Evolutionary conservation across 2,329 filamentous ascomycete genomes (phyloP), one percentile per base, ranked within the genome.

Genomic region (Leptographium wingfieldii): DNA sequence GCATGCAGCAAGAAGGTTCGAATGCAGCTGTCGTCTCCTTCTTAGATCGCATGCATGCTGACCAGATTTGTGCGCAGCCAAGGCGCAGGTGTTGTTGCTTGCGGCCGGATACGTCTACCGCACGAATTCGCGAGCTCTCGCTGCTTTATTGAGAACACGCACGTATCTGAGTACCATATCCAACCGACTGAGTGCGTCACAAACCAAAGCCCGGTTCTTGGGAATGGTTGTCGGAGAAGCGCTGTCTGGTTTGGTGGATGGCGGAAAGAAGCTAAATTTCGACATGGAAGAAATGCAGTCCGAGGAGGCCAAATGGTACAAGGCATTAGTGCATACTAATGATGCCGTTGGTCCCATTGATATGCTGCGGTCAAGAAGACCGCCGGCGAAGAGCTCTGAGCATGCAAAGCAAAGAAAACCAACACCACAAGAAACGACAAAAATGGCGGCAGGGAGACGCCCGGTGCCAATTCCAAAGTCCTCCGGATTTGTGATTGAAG

Each of bases 141-240:
- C 80, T 3, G 78, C 87, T 62, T 75, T 91, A 38, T 80, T 89
- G 58, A 84, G 87, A 58, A 90, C 90, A 1, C 81, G 85, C 22
- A 69, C 79, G 1, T 95, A 95, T 67, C 77, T 96, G 56, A 85
- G 82, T 63, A 81, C 86, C 7, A 84, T 96, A 40, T 96, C 94
- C 0, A 96, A 95, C 69, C 83, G 92, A 29, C 81, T 99, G 7
- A 83, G 84, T 14, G 82, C 90, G 19, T 86, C 90, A 4, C 91
- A 94, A 49, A 76, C 77, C 7, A 81, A 85, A 64, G 85, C 88
- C 19, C 83, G 91, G 22, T 89, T 95, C 65, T 77, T 99, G 0
- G 94, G 94, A 0, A 95, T 99, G 84, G 78, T 88, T 2, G 84
- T 96, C 38, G 94, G 90, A 5, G 90, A 90, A 65, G 83, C 86